Base-by-base conservation (phyloP, 495 filamentous ascomycete species). In the Hypoxylon crocopeplum region DNA sequence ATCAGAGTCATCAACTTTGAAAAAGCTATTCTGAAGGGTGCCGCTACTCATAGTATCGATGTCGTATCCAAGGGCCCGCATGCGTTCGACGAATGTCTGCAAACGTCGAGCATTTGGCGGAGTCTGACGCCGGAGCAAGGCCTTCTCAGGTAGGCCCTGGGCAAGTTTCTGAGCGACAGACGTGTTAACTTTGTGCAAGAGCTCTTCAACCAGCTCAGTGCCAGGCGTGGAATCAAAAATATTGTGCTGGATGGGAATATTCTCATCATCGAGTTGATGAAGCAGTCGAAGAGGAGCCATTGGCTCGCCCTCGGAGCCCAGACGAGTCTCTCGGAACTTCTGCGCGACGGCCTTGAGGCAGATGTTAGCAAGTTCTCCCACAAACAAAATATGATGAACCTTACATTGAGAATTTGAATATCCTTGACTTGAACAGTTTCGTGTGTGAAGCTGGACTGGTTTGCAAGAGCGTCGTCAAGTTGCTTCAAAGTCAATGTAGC, bases 191-290 rank as follows among this genome's bases (percentile, higher is more conserved):
- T 92, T 95, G 80, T 95, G 87, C 69, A 89, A 86, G 12, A 98
- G 77, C 77, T 98, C 94, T 72, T 98, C 95, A 33, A 97, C 90
- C 33, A 98, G 81, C 74, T 98, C 95, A 54, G 92, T 93, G 11
- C 93, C 89, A 11, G 87, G 82, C 17, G 89, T 91, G 16, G 89
- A 91, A 69, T 97, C 88, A 68, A 98, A 98, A 49, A 98, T 90
- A 77, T 98, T 98, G 66, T 90, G 84, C 75, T 94, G 92, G 19
- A 97, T 91, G 0, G 93, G 94, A 29, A 97, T 91, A 70, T 97
- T 97, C 79, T 98, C 94, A 62, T 98, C 94, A 65, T 98, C 95
- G n/a, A 97, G 84, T 71, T 94, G 89, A 69, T 96, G 89, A 32
- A 98, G 77, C 27, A 98, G 83, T 36, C 94, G 89, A 42, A 98